A percentile compares a stretch with the other conserved stretches of the same genome.
Evolutionary conservation across 2,329 filamentous ascomycete species (phyloP).

Genomic region (Stagonosporopsis vannaccii): DNA sequence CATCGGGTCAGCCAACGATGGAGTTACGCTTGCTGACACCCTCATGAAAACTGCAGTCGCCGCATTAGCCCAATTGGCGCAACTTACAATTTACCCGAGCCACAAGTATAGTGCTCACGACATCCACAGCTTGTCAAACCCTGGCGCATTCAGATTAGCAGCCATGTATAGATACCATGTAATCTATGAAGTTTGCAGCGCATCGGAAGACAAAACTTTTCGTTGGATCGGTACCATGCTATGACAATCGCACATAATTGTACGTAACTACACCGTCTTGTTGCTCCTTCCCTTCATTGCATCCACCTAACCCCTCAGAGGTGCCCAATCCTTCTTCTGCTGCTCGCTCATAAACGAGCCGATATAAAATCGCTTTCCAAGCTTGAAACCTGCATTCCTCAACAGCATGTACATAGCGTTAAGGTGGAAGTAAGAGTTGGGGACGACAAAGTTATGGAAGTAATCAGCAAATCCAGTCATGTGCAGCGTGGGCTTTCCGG

Average conservation of each 20-base stretch:
- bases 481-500: conserved; percentile 15
- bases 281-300: neutral
- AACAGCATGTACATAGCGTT: conserved; percentile 36
- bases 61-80: too few species aligned
- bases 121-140: too few species aligned
- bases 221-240: neutral
- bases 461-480: conserved; percentile 26
- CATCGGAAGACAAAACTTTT: neutral
- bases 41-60: too few species aligned
- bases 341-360: conserved; percentile 29
- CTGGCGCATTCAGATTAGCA: too few species aligned
- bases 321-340: conserved; percentile 28
- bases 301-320: neutral
- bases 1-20: neutral
- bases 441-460: conserved; percentile 25
- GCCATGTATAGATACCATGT: too few species aligned
- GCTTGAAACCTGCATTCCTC: conserved; percentile 26
- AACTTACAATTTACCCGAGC: too few species aligned
- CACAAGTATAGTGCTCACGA: too few species aligned
- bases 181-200: too few species aligned
- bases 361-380: conserved; percentile 28
- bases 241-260: neutral
- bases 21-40: neutral
- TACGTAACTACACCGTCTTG: neutral
- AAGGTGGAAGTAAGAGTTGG: conserved; percentile 35